Base-by-base conservation (phyloP, 1,139 yeast species). In the Diutina sp. region DNA sequence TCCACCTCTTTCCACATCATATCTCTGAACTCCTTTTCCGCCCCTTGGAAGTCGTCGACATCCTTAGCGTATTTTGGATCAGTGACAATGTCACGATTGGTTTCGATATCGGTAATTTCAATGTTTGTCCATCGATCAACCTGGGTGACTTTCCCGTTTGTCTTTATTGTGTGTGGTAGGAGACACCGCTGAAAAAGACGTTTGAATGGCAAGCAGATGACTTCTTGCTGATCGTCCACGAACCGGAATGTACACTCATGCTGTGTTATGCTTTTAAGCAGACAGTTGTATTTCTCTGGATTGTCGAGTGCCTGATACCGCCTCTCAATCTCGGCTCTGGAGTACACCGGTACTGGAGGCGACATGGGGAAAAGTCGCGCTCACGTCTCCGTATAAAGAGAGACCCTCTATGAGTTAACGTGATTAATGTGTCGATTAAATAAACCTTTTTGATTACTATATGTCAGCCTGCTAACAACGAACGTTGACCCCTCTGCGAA, bases 401-500 rank as follows among this genome's bases (percentile, higher is more conserved):
- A 21, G 25, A 21, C 25, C 25, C 25, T 21, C 25, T 21, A 21
- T 4, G 4, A 21, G 25, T 21, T 21, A 4, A 21, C 3, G 25
- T 21, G 25, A 21, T 3, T 21, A 21, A 21, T 21, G 25, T 21
- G 25, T 21, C 25, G 25, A 21, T 21, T 21, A 21, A 35, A n/a
- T 35, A 11, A n/a, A 35, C 16, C 5, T 35, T 35, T 1, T 11
- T 1, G n/a, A 35, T 35, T 35, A 35, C 41, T 35, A 35, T 9
- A 35, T 35, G 41, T 35, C 41, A 35, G 41, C 41, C 41, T 35
- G 41, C 50, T 47, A 47, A 47, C 51, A 47, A n/a, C 88, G 83
- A 48, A 90, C 82, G 66, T 87, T 83, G 38, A 91, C 79, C 1
- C 97, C 98, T 57, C 79, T 76, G 64, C 98, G 79, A 68, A 82